These are phyloP conservation scores for Exophiala dermatitidis DNA, from an alignment of 2,329 filamentous ascomycete species.

Conservation along the genomic window DNA sequence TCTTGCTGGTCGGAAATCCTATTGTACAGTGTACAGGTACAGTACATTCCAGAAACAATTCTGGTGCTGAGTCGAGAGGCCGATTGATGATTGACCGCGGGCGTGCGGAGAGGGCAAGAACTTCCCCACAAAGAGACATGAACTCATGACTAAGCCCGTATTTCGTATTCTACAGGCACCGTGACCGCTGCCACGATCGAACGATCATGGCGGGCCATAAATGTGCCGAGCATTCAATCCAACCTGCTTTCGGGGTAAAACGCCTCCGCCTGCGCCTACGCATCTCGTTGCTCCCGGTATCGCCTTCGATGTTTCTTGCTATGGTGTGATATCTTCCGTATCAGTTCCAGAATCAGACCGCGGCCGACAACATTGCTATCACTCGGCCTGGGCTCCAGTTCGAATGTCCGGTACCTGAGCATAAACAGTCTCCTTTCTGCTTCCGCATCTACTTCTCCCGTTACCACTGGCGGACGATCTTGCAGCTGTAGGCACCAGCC, in stretches of 20 bases:
- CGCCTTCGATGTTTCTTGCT: background rate
- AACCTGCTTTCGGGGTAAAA: background rate
- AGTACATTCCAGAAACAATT: background rate
- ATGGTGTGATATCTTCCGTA: constrained; percentile 5
- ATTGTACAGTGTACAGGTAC: too few species aligned
- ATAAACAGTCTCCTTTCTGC: background rate
- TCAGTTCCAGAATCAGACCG: background rate
- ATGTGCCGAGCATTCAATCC: background rate
- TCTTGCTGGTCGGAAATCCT: too few species aligned
- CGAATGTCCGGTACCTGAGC: background rate
- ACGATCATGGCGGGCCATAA: background rate
- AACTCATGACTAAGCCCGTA: background rate
- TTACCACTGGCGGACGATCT: constrained; percentile 12
- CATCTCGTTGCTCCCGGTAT: background rate
- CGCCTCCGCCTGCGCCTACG: constrained; percentile 2
- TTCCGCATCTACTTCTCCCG: background rate
- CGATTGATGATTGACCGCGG: background rate
- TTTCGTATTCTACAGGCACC: constrained; percentile 1
- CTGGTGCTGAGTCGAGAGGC: too few species aligned
- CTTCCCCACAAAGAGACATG: background rate
- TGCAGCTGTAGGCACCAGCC: constrained; percentile 19
- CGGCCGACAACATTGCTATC: background rate
- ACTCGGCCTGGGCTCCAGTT: background rate
- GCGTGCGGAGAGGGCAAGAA: background rate
- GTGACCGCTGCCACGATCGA: too few species aligned